These are phyloP conservation scores for Aspergillus pseudoterreus DNA, from an alignment of 2,329 filamentous ascomycete species.

Conservation along the genomic window DNA sequence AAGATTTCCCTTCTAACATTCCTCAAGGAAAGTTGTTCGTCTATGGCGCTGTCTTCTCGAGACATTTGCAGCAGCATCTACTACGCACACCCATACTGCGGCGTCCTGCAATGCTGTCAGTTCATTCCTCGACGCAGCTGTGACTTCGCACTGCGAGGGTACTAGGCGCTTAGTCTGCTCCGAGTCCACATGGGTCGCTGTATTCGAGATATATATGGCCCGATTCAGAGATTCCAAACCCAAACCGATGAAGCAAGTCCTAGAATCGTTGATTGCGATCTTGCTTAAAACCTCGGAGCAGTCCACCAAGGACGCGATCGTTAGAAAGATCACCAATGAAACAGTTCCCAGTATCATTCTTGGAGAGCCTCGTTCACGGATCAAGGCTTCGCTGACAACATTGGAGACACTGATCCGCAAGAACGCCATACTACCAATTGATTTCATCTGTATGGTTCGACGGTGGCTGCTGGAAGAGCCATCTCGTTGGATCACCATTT, in stretches of 20 bases:
- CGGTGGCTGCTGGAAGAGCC: slow-evolving; percentile 32
- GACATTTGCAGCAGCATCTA: slow-evolving; percentile 38
- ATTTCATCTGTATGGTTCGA: slow-evolving; percentile 27
- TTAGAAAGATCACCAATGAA: slow-evolving; percentile 20
- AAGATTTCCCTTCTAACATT: slow-evolving; percentile 10
- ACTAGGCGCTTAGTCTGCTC: slow-evolving; percentile 34
- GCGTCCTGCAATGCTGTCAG: slow-evolving; percentile 44
- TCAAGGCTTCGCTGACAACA: slow-evolving; percentile 35
- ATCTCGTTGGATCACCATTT: slow-evolving; percentile 28
- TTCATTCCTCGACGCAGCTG: slow-evolving; percentile 39
- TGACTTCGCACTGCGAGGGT: slow-evolving; percentile 25
- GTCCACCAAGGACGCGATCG: slow-evolving; percentile 16
- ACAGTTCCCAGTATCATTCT: slow-evolving; percentile 36
- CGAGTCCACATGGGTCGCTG: slow-evolving; percentile 34
- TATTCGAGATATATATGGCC: slow-evolving; percentile 38
- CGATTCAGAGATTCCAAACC: slow-evolving; percentile 42
- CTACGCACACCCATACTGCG: slow-evolving; percentile 38
- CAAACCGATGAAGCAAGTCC: slow-evolving; percentile 44
- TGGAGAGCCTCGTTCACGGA: slow-evolving; percentile 35
- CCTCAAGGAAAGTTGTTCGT: slow-evolving; percentile 26
- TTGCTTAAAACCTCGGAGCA: slow-evolving; percentile 27
- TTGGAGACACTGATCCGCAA: slow-evolving; percentile 38
- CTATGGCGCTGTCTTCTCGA: slow-evolving; percentile 40
- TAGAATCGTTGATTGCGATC: slow-evolving; percentile 37
- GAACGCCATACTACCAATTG: slow-evolving; percentile 28